Percentiles rank a stretch among this genome's conserved stretches.
phyloP scores from a whole-genome alignment of 2,329 filamentous ascomycete genomes.

The Thielaviopsis ethacetica region DNA sequence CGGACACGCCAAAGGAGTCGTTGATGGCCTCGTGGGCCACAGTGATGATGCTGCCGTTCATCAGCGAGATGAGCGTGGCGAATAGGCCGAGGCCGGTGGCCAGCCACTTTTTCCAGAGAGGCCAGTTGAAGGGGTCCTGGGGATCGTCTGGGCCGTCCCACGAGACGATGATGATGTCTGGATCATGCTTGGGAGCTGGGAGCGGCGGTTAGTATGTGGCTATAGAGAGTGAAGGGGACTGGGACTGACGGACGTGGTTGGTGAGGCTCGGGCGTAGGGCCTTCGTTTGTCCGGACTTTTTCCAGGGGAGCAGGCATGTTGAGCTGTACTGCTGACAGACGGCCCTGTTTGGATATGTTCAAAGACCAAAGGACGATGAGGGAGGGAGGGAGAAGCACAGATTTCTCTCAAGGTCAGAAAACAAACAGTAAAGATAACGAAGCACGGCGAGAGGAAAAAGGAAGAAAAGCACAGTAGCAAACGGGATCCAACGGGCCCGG shows the following conservation, averaged over 20 bases:
- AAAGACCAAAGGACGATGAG: too few species aligned
- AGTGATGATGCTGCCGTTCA: slow-evolving; percentile 11
- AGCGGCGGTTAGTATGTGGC: too few species aligned
- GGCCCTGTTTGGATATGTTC: too few species aligned
- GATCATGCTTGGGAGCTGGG: background rate
- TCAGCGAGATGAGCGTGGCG: slow-evolving; percentile 16
- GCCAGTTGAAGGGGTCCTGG: slow-evolving; percentile 55
- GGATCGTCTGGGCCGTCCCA: slow-evolving; percentile 42
- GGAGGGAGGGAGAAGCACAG: slow-evolving; percentile 8
- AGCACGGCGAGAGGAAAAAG: background rate
- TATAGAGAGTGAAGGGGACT: background rate
- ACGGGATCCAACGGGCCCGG: background rate
- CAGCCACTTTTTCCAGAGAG: slow-evolving; percentile 26
- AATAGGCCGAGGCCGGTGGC: slow-evolving; percentile 21
- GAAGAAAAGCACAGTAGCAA: background rate
- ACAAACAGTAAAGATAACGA: background rate
- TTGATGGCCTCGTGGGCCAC: slow-evolving; percentile 12
- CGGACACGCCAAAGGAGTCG: slow-evolving; percentile 14
- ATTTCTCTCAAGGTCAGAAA: too few species aligned
- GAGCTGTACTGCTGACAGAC: background rate
- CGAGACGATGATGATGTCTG: slow-evolving; percentile 28
- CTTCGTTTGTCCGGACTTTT: background rate
- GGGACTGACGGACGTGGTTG: background rate
- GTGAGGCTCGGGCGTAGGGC: background rate
- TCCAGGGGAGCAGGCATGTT: background rate